A percentile compares a stretch with the other conserved stretches of the same genome.
Conservation (phyloP, 2,329 filamentous ascomycete genomes). For the Peltaster fructicola region DNA sequence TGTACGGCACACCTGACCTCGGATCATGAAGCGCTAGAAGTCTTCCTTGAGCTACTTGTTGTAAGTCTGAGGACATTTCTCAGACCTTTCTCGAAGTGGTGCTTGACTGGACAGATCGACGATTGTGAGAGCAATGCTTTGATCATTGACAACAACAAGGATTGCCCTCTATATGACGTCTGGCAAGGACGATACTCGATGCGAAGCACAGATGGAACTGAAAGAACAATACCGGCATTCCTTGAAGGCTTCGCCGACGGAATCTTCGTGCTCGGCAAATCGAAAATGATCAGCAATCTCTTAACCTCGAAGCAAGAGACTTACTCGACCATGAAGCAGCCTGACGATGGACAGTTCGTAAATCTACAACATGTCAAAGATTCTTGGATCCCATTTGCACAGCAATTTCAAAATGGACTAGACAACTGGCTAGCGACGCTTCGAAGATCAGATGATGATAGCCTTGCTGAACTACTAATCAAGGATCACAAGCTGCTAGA, state of each 20-base stretch:
- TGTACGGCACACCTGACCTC: constrained; percentile 53
- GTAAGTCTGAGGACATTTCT: constrained; percentile 70
- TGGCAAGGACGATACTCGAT: constrained; percentile 65
- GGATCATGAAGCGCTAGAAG: constrained; percentile 41
- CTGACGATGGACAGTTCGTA: background rate
- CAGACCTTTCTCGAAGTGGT: constrained; percentile 65
- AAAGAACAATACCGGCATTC: constrained; percentile 55
- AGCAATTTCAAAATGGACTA: constrained; percentile 56
- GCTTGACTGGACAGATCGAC: constrained; percentile 57
- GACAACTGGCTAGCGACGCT: constrained; percentile 60
- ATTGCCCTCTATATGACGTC: constrained; percentile 43
- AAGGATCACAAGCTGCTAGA: constrained; percentile 48
- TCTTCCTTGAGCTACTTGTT: constrained; percentile 54
- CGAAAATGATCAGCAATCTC: constrained; percentile 61
- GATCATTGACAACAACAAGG: constrained; percentile 38
- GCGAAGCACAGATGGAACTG: constrained; percentile 39
- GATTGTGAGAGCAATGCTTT: constrained; percentile 54
- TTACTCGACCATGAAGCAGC: constrained; percentile 5
- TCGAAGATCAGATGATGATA: constrained; percentile 49
- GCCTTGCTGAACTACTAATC: constrained; percentile 50
- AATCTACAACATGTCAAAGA: constrained; percentile 2
- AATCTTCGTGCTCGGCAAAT: constrained; percentile 80
- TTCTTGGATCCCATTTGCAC: constrained; percentile 42
- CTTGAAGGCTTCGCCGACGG: constrained; percentile 49
- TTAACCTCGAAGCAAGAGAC: constrained; percentile 32